These are phyloP conservation scores for Candida anutae DNA, from an alignment of 1,139 yeast genomes.

Conservation along the genomic window DNA sequence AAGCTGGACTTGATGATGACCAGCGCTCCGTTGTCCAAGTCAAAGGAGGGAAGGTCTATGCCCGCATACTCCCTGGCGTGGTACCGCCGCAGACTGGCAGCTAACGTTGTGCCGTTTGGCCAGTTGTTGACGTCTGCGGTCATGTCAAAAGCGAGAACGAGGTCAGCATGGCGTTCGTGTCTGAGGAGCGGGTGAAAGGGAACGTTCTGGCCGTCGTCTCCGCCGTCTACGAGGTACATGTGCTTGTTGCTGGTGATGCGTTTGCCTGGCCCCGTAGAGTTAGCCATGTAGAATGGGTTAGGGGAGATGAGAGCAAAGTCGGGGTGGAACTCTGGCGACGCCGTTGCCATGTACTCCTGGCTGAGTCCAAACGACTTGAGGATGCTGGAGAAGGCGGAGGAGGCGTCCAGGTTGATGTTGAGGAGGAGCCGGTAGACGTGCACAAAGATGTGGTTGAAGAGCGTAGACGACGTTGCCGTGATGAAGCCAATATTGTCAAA, in stretches of 20 bases:
- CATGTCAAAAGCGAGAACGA: slow-evolving; percentile 30
- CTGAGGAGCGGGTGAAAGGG: slow-evolving; percentile 33
- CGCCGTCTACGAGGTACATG: slow-evolving; percentile 35
- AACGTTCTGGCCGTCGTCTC: slow-evolving; percentile 38
- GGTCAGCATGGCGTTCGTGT: slow-evolving; percentile 21
- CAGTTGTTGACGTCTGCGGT: slow-evolving; percentile 30
- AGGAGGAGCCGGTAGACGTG: slow-evolving; percentile 38
- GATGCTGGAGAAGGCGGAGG: slow-evolving; percentile 35
- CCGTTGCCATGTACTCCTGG: slow-evolving; percentile 11
- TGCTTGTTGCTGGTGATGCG: slow-evolving; percentile 11
- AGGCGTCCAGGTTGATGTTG: slow-evolving; percentile 28
- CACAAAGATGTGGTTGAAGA: slow-evolving; percentile 51
- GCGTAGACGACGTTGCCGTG: slow-evolving; percentile 65
- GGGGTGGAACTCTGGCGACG: slow-evolving; percentile 31
- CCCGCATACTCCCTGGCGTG: slow-evolving; percentile 9
- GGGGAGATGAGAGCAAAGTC: slow-evolving; percentile 71
- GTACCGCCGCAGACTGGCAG: slow-evolving; percentile 14
- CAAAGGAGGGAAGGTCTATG: slow-evolving; percentile 13
- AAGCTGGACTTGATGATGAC: slow-evolving; percentile 14
- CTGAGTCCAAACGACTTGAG: slow-evolving; percentile 43
- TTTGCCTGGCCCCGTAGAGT: slow-evolving; percentile 3
- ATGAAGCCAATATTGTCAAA: slow-evolving; percentile 70
- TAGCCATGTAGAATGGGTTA: slow-evolving; percentile 56
- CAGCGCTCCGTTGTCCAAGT: slow-evolving; percentile 3
- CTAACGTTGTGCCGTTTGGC: slow-evolving; percentile 31